These are phyloP conservation scores for Fusarium sp. DNA, from an alignment of 2,329 filamentous ascomycete species.

Conservation along the genomic window DNA sequence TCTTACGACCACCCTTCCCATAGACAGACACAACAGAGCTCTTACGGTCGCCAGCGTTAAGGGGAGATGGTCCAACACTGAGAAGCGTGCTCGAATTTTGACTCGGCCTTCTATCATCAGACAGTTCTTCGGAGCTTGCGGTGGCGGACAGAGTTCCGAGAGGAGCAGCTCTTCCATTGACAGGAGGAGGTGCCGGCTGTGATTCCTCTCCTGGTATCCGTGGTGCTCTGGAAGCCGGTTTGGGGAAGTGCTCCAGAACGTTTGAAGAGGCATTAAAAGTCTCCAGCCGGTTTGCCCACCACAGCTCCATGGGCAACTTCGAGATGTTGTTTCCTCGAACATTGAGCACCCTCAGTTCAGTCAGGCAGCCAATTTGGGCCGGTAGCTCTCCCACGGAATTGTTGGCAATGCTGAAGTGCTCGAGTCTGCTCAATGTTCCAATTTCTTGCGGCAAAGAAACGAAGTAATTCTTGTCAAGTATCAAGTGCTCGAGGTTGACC, in stretches of 20 bases:
- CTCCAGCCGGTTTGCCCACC: constrained; percentile 92
- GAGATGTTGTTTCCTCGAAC: constrained; percentile 94
- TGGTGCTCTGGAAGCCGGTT: constrained; percentile 79
- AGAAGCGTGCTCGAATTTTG: constrained; percentile 83
- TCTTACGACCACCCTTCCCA: constrained; percentile 84
- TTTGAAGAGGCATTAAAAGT: constrained; percentile 97
- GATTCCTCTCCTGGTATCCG: constrained; percentile 68
- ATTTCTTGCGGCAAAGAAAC: constrained; percentile 89
- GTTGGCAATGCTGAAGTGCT: constrained; percentile 93
- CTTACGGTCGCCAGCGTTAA: constrained; percentile 75
- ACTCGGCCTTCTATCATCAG: constrained; percentile 80
- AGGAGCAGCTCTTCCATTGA: constrained; percentile 58
- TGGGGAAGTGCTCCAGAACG: constrained; percentile 90
- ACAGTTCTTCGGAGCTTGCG: constrained; percentile 83
- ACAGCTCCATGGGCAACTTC: constrained; percentile 91
- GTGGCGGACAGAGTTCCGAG: constrained; percentile 65
- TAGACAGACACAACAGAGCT: constrained; percentile 86
- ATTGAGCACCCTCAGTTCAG: constrained; percentile 87
- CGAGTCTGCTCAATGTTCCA: constrained; percentile 83
- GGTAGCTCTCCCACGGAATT: constrained; percentile 90
- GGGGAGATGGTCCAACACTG: constrained; percentile 81
- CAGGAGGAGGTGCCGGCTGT: constrained; percentile 51
- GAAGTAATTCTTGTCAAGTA: constrained; percentile 95
- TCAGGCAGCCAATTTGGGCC: constrained; percentile 86
- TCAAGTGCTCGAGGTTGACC: constrained; percentile 86